phyloP scores from a whole-genome alignment of 2,329 filamentous ascomycete genomes.

The Ophiosphaerella korrae region DNA sequence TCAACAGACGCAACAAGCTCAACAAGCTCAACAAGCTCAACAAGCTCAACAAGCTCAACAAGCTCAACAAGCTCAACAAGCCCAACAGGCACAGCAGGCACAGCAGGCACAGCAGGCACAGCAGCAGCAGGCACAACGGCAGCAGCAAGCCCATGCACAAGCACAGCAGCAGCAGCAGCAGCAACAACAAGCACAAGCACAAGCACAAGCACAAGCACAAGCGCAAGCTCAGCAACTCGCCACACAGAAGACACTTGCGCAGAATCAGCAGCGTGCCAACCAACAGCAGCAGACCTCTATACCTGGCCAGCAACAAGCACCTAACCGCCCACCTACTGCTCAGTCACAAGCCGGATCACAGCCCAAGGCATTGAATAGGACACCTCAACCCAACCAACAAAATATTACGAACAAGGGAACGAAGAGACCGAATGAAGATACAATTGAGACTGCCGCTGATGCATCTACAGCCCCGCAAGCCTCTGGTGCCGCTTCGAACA shows the following conservation, averaged over 20 bases:
- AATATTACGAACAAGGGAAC: slow-evolving; percentile 32
- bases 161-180: slow-evolving; percentile 21
- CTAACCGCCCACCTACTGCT: slow-evolving; percentile 27
- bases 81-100: too few species aligned
- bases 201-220: slow-evolving; percentile 11
- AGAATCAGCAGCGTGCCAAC: slow-evolving; percentile 14
- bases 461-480: slow-evolving; percentile 37
- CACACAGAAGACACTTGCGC: slow-evolving; percentile 6
- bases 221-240: slow-evolving; percentile 12
- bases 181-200: slow-evolving; percentile 21
- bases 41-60: slow-evolving; percentile 7
- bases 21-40: slow-evolving; percentile 12
- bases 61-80: slow-evolving; percentile 10
- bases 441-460: slow-evolving; percentile 37
- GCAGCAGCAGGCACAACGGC: too few species aligned
- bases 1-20: slow-evolving; percentile 9
- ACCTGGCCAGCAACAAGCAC: slow-evolving; percentile 22
- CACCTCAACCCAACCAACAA: slow-evolving; percentile 20
- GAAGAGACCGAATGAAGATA: slow-evolving; percentile 51
- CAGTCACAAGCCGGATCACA: slow-evolving; percentile 32
- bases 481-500: slow-evolving; percentile 40
- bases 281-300: slow-evolving; percentile 27
- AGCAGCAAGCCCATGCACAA: too few species aligned
- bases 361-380: slow-evolving; percentile 26
- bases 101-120: too few species aligned